Percentiles rank a stretch among this genome's conserved stretches.
Evolutionary conservation across 1,284 basidiomycete genomes (phyloP).

Genomic region (Sporisorium reilianum): DNA sequence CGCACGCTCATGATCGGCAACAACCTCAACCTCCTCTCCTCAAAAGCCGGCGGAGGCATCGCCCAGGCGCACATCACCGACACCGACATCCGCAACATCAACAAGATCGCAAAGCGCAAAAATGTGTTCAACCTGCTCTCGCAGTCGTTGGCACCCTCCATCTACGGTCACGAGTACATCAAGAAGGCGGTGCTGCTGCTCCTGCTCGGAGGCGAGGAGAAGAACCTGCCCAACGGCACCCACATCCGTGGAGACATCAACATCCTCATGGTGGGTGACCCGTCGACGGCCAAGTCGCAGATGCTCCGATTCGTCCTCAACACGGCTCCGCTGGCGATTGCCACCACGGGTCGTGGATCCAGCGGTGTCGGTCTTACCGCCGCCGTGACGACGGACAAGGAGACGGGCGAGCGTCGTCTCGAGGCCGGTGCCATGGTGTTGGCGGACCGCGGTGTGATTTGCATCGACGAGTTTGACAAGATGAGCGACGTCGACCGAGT

Average conservation of each 20-base stretch:
- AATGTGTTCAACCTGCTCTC: constrained; percentile 91
- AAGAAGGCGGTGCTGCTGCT: constrained; percentile 93
- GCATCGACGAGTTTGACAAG: constrained; percentile 99
- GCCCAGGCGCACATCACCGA: constrained; percentile 93
- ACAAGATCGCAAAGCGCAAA: constrained; percentile 84
- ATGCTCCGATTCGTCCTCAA: constrained; percentile 95
- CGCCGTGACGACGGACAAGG: constrained; percentile 98
- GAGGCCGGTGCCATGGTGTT: constrained; percentile 99
- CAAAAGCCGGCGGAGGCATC: constrained; percentile 94
- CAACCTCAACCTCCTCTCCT: constrained; percentile 94
- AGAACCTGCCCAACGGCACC: constrained; percentile 96
- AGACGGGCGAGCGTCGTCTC: constrained; percentile 90
- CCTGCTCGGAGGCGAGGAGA: constrained; percentile 94
- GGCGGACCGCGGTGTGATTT: constrained; percentile 98
- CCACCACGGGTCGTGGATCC: constrained; percentile 95
- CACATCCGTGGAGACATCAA: constrained; percentile 99
- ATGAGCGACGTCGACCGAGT: constrained; percentile 96
- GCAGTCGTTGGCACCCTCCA: constrained; percentile 95
- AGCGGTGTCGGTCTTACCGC: constrained; percentile 99
- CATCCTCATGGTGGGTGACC: constrained; percentile 98
- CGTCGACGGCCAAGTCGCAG: constrained; percentile 97
- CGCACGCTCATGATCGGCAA: constrained; percentile 95
- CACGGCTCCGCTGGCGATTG: constrained; percentile 96
- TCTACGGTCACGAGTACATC: constrained; percentile 95
- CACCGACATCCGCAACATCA: constrained; percentile 95